Percentiles rank a stretch among this genome's conserved stretches.
These are phyloP conservation scores for Starmerella scarabaei DNA, from an alignment of 805 yeast species.

Conservation along the genomic window DNA sequence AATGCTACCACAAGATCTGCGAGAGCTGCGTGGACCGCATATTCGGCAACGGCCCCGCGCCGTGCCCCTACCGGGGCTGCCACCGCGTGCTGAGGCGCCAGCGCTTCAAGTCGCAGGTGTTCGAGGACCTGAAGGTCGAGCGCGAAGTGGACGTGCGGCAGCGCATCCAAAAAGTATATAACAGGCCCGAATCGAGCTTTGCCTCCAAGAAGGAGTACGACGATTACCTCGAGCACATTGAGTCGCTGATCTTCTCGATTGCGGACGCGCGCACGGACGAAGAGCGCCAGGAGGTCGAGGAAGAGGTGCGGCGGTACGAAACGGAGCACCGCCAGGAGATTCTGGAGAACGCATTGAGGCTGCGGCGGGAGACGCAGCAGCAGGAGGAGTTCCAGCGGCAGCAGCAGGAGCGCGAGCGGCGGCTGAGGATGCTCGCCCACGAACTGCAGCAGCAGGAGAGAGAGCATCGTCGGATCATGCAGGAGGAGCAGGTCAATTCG, in stretches of 20 bases:
- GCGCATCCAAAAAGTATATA: conserved; percentile 62
- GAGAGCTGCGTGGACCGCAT: conserved; percentile 92
- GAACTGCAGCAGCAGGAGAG: conserved; percentile 48
- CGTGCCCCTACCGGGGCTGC: conserved; percentile 90
- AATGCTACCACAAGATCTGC: conserved; percentile 95
- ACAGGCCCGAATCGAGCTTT: conserved; percentile 69
- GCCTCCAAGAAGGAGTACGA: conserved; percentile 47
- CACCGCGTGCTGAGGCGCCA: conserved; percentile 76
- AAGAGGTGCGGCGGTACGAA: conserved; percentile 45
- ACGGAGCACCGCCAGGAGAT: conserved; percentile 62
- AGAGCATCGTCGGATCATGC: conserved; percentile 33
- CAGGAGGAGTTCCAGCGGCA: conserved; percentile 51
- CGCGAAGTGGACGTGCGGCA: conserved; percentile 83
- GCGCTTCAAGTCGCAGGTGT: conserved; percentile 80
- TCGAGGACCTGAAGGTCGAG: conserved; percentile 83
- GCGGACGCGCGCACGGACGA: conserved; percentile 59
- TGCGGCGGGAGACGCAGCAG: conserved; percentile 56
- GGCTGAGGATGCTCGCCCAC: conserved; percentile 41
- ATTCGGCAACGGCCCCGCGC: conserved; percentile 88
- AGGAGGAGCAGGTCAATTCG: conserved; percentile 43
- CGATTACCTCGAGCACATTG: conserved; percentile 70
- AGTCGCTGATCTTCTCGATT: conserved; percentile 64
- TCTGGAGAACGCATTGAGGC: conserved; percentile 58
- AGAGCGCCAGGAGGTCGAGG: conserved; percentile 32
- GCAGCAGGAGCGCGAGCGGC: conserved; percentile 51